Evolutionary conservation across 2,329 filamentous ascomycete species (phyloP).

Genomic region (Aquanectria penicillioides): DNA sequence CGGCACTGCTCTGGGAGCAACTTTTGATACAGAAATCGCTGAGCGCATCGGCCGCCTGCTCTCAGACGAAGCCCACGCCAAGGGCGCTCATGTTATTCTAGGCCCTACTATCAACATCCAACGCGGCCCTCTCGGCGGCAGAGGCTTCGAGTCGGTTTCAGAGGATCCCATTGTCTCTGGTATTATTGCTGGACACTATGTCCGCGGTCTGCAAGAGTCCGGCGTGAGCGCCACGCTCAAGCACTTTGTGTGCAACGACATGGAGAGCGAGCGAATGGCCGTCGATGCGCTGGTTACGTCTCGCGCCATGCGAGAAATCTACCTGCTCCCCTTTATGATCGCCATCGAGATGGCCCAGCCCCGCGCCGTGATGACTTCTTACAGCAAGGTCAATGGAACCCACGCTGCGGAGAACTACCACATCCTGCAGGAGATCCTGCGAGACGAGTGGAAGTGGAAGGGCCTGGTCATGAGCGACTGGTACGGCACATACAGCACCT

Average conservation of each 20-base stretch:
- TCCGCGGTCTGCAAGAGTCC: slow-evolving; percentile 42
- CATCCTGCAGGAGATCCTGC: slow-evolving; percentile 40
- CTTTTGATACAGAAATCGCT: slow-evolving; percentile 24
- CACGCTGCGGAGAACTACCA: slow-evolving; percentile 35
- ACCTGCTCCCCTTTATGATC: slow-evolving; percentile 29
- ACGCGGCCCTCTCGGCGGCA: slow-evolving; percentile 53
- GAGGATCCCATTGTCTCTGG: slow-evolving; percentile 57
- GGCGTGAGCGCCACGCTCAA: slow-evolving; percentile 18
- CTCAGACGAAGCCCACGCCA: slow-evolving; percentile 47
- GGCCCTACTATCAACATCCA: slow-evolving; percentile 67
- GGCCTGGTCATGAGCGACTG: slow-evolving; percentile 49
- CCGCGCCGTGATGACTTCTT: slow-evolving; percentile 25
- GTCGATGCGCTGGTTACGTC: slow-evolving; percentile 12
- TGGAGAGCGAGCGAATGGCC: slow-evolving; percentile 22
- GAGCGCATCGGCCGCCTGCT: slow-evolving; percentile 25
- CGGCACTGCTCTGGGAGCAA: slow-evolving; percentile 28
- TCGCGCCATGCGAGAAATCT: slow-evolving; percentile 27
- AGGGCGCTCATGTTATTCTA: slow-evolving; percentile 77
- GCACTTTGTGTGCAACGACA: slow-evolving; percentile 28
- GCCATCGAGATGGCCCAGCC: slow-evolving; percentile 28
- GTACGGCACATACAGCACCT: slow-evolving; percentile 46
- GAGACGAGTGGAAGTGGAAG: slow-evolving; percentile 47
- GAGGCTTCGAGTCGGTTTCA: slow-evolving; percentile 55
- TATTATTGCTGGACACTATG: slow-evolving; percentile 50
- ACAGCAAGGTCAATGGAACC: slow-evolving; percentile 42